These are phyloP conservation scores for Hura crepitans DNA, from an alignment of 441 rosid genomes.

Conservation along the genomic window DNA sequence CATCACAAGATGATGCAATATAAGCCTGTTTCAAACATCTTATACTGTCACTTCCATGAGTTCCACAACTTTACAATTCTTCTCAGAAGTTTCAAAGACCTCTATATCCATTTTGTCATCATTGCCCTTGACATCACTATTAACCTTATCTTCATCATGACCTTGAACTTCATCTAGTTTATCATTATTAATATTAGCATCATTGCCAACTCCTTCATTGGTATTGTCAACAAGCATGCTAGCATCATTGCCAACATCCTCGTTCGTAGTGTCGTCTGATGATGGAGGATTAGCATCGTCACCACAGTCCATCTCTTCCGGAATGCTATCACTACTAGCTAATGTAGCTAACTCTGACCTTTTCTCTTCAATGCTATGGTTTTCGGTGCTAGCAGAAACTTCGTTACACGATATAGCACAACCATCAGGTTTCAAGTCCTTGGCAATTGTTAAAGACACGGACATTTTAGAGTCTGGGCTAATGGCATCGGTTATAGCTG, in stretches of 20 bases:
- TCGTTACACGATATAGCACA: conserved; percentile 20
- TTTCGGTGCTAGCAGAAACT: conserved; percentile 17
- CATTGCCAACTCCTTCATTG: conserved; percentile 34
- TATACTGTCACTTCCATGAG: conserved; percentile 44
- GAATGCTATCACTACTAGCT: conserved; percentile 26
- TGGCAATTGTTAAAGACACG: conserved; percentile 35
- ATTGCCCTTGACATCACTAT: conserved; percentile 33
- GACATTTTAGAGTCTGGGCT: conserved; percentile 47
- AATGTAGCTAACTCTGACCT: conserved; percentile 31
- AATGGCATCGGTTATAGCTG: conserved; percentile 41
- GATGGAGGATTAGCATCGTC: conserved; percentile 28
- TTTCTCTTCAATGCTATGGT: conserved; percentile 33
- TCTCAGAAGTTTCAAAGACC: conserved; percentile 34
- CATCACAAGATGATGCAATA: conserved; percentile 22
- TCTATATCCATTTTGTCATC: conserved; percentile 36
- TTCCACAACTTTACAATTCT: conserved; percentile 33
- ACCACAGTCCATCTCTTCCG: conserved; percentile 30
- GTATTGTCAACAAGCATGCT: conserved; percentile 13
- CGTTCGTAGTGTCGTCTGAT: conserved; percentile 31
- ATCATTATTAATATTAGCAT: conserved; percentile 23
- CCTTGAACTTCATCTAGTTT: conserved; percentile 27
- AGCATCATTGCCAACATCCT: conserved; percentile 34
- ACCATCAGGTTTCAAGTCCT: conserved; percentile 38
- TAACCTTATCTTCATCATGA: conserved; percentile 10
- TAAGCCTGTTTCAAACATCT: conserved; percentile 24